Evolutionary conservation across 163 green algal species (phyloP).

Genomic region (Chloromonas sp.): DNA sequence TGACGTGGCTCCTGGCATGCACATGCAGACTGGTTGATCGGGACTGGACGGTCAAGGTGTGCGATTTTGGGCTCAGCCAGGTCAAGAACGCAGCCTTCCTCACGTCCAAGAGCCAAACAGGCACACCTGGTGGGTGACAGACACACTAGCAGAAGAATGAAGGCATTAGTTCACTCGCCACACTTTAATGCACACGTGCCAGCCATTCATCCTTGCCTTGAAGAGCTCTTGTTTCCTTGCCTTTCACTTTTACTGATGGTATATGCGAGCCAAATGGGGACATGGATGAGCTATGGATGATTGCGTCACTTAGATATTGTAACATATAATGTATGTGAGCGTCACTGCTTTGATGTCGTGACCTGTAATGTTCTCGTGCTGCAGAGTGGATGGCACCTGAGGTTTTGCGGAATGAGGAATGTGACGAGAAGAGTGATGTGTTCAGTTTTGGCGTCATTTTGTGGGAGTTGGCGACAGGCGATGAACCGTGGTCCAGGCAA

Average conservation of each 20-base stretch:
- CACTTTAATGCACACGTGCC: not conserved
- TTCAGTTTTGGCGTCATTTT: conserved; percentile 49
- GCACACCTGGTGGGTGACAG: conserved; percentile 32
- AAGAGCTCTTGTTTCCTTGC: not conserved
- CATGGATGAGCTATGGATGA: not conserved
- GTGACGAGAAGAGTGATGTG: conserved; percentile 84
- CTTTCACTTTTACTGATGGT: not conserved
- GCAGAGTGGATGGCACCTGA: conserved; percentile 90
- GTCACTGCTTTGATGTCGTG: not conserved
- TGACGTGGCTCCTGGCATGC: no score
- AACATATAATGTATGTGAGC: not conserved
- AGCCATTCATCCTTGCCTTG: not conserved
- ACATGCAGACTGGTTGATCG: conserved; percentile 69
- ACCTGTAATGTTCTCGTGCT: not conserved
- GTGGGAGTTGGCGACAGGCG: conserved; percentile 46
- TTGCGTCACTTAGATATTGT: not conserved
- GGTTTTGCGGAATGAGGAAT: conserved; percentile 75
- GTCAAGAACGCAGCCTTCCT: conserved; percentile 73
- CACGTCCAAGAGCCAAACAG: conserved; percentile 51
- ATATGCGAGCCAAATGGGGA: no score
- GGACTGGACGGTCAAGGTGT: conserved; percentile 76
- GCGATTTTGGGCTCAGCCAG: conserved; percentile 82
- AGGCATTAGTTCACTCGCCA: not conserved
- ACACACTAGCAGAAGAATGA: not conserved
- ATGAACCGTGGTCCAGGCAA: conserved; percentile 67